Evolutionary conservation across 345 rosid species (phyloP).

Genomic region (Eucalyptus leucophloia): DNA sequence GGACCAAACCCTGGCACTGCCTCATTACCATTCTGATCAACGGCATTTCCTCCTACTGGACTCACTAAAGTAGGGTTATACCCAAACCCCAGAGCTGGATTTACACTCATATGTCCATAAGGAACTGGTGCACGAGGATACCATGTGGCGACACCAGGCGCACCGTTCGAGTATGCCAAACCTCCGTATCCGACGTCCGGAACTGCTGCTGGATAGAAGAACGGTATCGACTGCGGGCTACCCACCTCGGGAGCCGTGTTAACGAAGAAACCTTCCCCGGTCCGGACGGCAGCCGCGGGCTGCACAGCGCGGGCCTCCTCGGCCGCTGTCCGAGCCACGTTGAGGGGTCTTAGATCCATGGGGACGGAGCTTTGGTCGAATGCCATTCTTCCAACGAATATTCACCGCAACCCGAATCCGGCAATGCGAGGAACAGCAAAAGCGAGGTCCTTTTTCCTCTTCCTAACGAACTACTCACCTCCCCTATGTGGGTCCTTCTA

Average conservation of each 20-base stretch:
- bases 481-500: not conserved
- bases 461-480: not conserved
- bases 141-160: slow-evolving; percentile 19
- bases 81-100: slow-evolving; percentile 14
- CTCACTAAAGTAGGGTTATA: slow-evolving; percentile 4
- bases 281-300: slow-evolving; percentile 6
- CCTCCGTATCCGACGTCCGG: slow-evolving; percentile 33
- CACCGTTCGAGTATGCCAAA: slow-evolving; percentile 25
- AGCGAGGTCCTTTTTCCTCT: not conserved
- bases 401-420: not conserved
- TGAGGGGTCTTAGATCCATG: slow-evolving; percentile 31
- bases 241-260: slow-evolving; percentile 4
- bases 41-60: slow-evolving; percentile 29
- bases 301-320: slow-evolving; percentile 44
- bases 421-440: not conserved
- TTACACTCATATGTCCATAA: slow-evolving; percentile 22
- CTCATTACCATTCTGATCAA: slow-evolving; percentile 28
- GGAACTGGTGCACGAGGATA: slow-evolving; percentile 14
- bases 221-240: slow-evolving; percentile 25
- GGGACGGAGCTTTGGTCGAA: slow-evolving; percentile 44
- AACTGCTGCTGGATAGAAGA: slow-evolving; percentile 27
- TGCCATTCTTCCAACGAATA: slow-evolving; percentile 24
- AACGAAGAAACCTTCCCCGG: slow-evolving; percentile 14
- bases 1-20: slow-evolving; percentile 10
- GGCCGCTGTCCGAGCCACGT: slow-evolving; percentile 11